Conservation (phyloP, 768 basidiomycete genomes). For the Lactifluus subvellereus region DNA sequence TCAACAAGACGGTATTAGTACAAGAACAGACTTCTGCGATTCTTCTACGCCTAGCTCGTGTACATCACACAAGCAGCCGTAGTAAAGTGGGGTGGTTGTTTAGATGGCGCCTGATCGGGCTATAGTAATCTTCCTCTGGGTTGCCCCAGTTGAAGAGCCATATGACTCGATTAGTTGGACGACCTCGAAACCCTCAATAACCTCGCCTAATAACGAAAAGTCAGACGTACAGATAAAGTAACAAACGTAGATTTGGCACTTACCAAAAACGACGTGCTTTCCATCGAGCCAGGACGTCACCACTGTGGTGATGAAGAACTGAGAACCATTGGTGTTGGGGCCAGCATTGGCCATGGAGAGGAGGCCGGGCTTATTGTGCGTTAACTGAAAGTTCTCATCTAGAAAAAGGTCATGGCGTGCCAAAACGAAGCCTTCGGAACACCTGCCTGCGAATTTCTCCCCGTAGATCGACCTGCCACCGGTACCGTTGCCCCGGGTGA, state of each 20-base stretch:
- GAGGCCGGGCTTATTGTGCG: conserved; percentile 64
- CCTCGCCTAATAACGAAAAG: conserved; percentile 42
- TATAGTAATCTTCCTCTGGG: conserved; percentile 48
- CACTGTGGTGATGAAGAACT: conserved; percentile 88
- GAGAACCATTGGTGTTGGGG: conserved; percentile 77
- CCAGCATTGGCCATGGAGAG: conserved; percentile 82
- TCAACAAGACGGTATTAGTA: conserved; percentile 7
- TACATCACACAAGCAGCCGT: neutral
- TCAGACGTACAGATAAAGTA: neutral
- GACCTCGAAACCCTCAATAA: conserved; percentile 56
- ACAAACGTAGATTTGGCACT: conserved; percentile 3
- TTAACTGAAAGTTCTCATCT: conserved; percentile 83
- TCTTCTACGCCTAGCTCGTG: conserved; percentile 8
- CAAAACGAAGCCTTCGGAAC: neutral
- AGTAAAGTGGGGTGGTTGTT: neutral
- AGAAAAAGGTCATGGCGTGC: neutral
- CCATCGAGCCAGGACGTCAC: conserved; percentile 76
- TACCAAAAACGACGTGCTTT: conserved; percentile 83
- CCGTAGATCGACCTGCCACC: conserved; percentile 82
- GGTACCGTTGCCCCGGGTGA: conserved; percentile 57
- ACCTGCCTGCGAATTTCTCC: conserved; percentile 54
- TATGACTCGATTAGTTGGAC: conserved; percentile 41
- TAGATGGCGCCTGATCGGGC: conserved; percentile 46
- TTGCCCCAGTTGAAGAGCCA: conserved; percentile 38
- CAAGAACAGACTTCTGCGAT: conserved; percentile 3